Base-by-base conservation (phyloP, 1,284 basidiomycete species). In the Stygiomarasmius scandens region DNA sequence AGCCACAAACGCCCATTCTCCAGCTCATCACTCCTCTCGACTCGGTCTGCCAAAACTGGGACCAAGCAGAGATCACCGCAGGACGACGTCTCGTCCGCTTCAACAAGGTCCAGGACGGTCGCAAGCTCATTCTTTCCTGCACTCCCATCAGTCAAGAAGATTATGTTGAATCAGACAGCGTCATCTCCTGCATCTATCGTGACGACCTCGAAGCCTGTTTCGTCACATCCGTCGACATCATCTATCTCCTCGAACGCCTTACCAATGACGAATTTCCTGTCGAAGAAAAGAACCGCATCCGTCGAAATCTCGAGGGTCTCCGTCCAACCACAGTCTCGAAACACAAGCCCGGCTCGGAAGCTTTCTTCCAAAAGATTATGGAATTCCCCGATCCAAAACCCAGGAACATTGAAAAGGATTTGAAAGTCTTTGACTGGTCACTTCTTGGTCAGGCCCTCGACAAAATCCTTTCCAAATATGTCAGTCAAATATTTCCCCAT, bases 371-470 rank as follows among this genome's bases (percentile, higher is more conserved):
- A 73, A 83, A 87, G 63, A 95, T 98, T 75, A 98, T 98, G 96
- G 87, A 92, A 56, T 96, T 97, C 68, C 92, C 93, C 0, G 86
- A 91, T 56, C 96, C 96, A 2, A 95, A 94, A 71, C 96, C 96
- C 4, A 82, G 96, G 53, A 96, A 96, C 71, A 98, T 98, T 61
- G 96, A 98, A 72, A 98, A 98, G 80, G 95, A 97, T 67, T 84
- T 98, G 70, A 98, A 98, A 75, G 95, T 98, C 2, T 98, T 98
- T 69, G 87, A 90, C n/a, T 98, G 96, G 96, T 83, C 82, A 46
- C 78, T 87, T 50, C 80, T 98, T 11, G 83, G 82, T 5, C 83
- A 87, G 59, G 94, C 95, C 0, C 74, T 98, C 58, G 89, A 93
- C 62, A 98, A 97, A 77, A 95, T 98, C 61, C 84, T 98, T 49